Evolutionary conservation across 148 eudicot species (phyloP).

Genomic region (Rhododendron molle): DNA sequence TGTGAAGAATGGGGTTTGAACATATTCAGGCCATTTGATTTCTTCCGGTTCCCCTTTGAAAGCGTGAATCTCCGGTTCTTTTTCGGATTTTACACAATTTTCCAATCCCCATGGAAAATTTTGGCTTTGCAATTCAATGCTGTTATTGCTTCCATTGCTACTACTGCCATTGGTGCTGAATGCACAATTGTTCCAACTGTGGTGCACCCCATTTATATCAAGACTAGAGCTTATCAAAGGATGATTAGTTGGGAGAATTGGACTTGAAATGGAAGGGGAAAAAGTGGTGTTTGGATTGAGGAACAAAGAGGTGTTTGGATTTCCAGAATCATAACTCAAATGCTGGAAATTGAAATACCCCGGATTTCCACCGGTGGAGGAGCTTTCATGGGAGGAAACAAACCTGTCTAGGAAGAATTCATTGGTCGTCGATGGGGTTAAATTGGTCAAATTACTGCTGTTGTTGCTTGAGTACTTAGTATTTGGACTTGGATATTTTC

Average conservation of each 20-base stretch:
- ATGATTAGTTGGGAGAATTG: constrained; percentile 8
- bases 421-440: constrained; percentile 21
- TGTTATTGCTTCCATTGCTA: constrained; percentile 10
- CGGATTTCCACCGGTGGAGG: constrained; percentile 20
- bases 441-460: not conserved
- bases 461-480: not conserved
- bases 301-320: constrained; percentile 29
- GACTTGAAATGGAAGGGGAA: constrained; percentile 32
- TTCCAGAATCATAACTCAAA: constrained; percentile 25
- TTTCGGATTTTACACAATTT: constrained; percentile 28
- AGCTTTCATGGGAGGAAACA: constrained; percentile 23
- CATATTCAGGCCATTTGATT: constrained; percentile 71
- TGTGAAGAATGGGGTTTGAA: constrained; percentile 40
- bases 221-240: constrained; percentile 14
- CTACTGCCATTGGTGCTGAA: constrained; percentile 19
- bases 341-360: constrained; percentile 22
- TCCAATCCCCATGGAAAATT: constrained; percentile 40
- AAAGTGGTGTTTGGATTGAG: constrained; percentile 26
- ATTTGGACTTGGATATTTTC: constrained; percentile 6
- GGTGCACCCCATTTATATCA: constrained; percentile 8
- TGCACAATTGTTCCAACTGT: constrained; percentile 21
- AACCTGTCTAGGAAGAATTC: constrained; percentile 33
- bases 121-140: constrained; percentile 23
- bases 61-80: constrained; percentile 23
- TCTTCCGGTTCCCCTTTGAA: constrained; percentile 39